A percentile compares a stretch with the other conserved stretches of the same genome.
These are phyloP conservation scores for Cryoendolithus antarcticus DNA, from an alignment of 2,329 filamentous ascomycete genomes.

Conservation along the genomic window DNA sequence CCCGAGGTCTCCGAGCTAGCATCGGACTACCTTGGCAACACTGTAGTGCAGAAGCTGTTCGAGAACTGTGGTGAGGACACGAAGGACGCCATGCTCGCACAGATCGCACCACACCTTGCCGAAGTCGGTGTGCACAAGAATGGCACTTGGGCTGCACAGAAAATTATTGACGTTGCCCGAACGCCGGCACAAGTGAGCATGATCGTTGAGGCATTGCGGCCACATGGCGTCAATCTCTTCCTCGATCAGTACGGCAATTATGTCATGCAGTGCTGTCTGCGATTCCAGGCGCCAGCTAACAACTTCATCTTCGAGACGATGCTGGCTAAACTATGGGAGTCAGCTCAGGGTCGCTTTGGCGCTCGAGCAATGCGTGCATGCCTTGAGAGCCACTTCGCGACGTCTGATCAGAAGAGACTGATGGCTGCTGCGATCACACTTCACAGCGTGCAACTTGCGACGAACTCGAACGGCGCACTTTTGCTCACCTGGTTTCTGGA, in stretches of 20 bases:
- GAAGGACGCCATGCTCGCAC: conserved; percentile 78
- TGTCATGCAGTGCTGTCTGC: conserved; percentile 88
- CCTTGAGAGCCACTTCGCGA: conserved; percentile 87
- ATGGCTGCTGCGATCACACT: conserved; percentile 90
- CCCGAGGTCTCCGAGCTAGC: conserved; percentile 90
- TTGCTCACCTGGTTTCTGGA: conserved; percentile 96
- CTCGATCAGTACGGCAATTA: conserved; percentile 98
- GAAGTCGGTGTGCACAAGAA: conserved; percentile 99
- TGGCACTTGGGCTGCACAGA: conserved; percentile 96
- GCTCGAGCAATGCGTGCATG: conserved; percentile 94
- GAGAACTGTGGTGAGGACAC: conserved; percentile 86
- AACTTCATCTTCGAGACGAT: conserved; percentile 98
- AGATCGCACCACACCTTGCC: conserved; percentile 82
- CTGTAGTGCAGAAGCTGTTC: conserved; percentile 97
- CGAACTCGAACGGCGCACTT: conserved; percentile 88
- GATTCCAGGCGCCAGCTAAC: conserved; percentile 79
- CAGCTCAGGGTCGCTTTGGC: conserved; percentile 85
- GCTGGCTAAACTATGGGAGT: conserved; percentile 86
- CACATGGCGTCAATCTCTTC: conserved; percentile 84
- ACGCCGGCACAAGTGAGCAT: conserved; percentile 68
- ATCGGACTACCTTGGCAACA: conserved; percentile 95
- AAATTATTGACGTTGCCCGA: conserved; percentile 95
- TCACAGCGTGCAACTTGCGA: conserved; percentile 90
- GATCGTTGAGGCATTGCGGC: conserved; percentile 72
- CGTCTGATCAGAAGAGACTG: conserved; percentile 90